Evolutionary conservation across 1,284 basidiomycete species (phyloP), one percentile per base, ranked within the genome.

Genomic region (Ceraceosorus bombacis): DNA sequence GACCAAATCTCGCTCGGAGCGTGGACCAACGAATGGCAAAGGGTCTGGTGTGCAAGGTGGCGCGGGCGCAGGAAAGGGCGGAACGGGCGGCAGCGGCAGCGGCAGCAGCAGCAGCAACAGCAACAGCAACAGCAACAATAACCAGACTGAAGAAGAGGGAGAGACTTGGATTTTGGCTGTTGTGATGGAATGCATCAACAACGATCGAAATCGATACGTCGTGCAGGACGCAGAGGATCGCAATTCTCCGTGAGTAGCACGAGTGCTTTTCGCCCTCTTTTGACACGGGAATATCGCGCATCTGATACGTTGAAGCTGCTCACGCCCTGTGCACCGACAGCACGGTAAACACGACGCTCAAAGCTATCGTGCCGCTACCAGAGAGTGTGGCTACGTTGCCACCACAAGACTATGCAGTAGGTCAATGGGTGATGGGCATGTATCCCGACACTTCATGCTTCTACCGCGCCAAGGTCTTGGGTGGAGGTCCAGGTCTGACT

Each of bases 381-480:
- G 65, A 66, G 48, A 69, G 58, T 15, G 40, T 71, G 2, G 59
- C 61, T 8, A 73, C 74, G 6, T 65, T 77, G 49, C 76, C 76
- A 5, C 53, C 69, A 4, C 56, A 64, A 13, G 72, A 74, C 51
- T 77, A 76, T 51, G 41, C 62, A 1, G 49, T 61, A 4, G 76
- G 76, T 2, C 53, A 68, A 4, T 63, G 70, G 27, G 76, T 77
- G 5, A 60, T 77, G n/a, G 76, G 70, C 2, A 67, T 77, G 59
- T 77, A 77, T 41, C 76, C 76, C 4, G 76, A 77, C 58, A 77
- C 76, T 4, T 72, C 67, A 49, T 77, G 76, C 55, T 77, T 77
- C 69, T 77, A 77, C 61, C 66, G 67, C 41, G 76, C 76, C 7
- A 69, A 67, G 0, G 69, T 77, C 37, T 67, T 67, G 15, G 68